Percentiles rank a stretch among this genome's conserved stretches.
Conservation (phyloP, 2,329 filamentous ascomycete species). For the Stromatinia cepivora region DNA sequence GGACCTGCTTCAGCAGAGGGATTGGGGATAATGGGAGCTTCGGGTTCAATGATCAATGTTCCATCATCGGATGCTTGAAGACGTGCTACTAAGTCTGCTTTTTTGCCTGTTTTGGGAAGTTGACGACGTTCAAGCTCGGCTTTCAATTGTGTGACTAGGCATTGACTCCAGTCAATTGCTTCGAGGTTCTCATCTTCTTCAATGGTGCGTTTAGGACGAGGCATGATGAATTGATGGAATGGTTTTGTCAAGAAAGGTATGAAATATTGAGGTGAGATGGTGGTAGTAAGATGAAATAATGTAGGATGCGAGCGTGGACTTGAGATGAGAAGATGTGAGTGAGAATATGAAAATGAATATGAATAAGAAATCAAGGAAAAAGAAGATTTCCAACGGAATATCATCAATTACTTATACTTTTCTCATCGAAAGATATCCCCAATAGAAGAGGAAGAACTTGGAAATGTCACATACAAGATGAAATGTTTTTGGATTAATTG, state of each 20-base stretch:
- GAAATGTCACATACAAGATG: background rate
- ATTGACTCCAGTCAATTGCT: slow-evolving; percentile 47
- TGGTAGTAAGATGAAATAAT: background rate
- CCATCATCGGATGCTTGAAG: slow-evolving; percentile 46
- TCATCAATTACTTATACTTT: slow-evolving; percentile 17
- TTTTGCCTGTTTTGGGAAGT: slow-evolving; percentile 65
- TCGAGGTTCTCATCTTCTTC: slow-evolving; percentile 14
- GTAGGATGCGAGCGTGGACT: background rate
- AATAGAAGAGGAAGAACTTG: background rate
- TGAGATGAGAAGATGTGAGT: background rate
- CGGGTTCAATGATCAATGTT: background rate
- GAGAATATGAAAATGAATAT: background rate
- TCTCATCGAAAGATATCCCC: background rate
- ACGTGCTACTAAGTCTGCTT: slow-evolving; percentile 69
- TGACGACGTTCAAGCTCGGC: slow-evolving; percentile 70
- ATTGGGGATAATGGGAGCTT: background rate
- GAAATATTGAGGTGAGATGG: background rate
- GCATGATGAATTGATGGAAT: slow-evolving; percentile 16
- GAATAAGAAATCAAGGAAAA: slow-evolving; percentile 1
- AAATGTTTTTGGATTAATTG: background rate
- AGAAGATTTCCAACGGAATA: background rate
- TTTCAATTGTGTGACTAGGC: slow-evolving; percentile 72
- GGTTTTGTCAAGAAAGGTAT: background rate
- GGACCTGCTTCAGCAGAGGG: background rate
- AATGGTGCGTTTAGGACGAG: slow-evolving; percentile 9